Conservation (phyloP, 164 flowering plant species). For the Nelumbo lutea region DNA sequence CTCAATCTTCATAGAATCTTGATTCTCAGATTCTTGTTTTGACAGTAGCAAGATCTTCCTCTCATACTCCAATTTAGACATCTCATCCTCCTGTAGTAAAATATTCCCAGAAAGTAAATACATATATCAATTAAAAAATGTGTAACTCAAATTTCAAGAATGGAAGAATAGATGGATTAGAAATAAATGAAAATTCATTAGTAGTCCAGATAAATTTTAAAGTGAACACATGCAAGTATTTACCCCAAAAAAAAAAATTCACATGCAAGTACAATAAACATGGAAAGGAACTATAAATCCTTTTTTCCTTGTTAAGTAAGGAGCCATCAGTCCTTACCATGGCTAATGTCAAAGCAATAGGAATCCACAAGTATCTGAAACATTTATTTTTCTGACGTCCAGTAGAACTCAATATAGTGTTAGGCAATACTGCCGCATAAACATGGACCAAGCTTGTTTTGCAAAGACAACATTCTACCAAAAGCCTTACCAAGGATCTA, state of each 20-base stretch:
- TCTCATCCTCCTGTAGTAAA: conserved; percentile 60
- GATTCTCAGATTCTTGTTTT: conserved; percentile 55
- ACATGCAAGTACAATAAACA: too few species aligned
- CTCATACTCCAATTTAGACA: conserved; percentile 49
- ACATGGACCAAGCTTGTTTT: background rate
- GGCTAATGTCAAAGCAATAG: background rate
- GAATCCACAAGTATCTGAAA: background rate
- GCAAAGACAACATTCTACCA: background rate
- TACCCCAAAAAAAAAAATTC: too few species aligned
- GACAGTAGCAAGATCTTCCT: conserved; percentile 50
- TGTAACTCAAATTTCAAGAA: too few species aligned
- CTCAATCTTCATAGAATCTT: conserved; percentile 51
- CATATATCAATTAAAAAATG: too few species aligned
- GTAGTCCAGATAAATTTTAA: too few species aligned
- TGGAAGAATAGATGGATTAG: too few species aligned
- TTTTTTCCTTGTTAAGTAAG: background rate
- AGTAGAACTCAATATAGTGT: too few species aligned
- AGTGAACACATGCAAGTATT: too few species aligned
- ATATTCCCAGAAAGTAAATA: background rate
- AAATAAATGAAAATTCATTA: too few species aligned
- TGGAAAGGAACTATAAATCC: too few species aligned
- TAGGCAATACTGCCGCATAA: too few species aligned
- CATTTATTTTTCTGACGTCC: too few species aligned
- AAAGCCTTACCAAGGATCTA: background rate
- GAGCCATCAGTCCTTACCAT: background rate